Evolutionary conservation across 331 rosid species (phyloP), one percentile per base, ranked within the genome.

Genomic region (Phaseolus coccineus): DNA sequence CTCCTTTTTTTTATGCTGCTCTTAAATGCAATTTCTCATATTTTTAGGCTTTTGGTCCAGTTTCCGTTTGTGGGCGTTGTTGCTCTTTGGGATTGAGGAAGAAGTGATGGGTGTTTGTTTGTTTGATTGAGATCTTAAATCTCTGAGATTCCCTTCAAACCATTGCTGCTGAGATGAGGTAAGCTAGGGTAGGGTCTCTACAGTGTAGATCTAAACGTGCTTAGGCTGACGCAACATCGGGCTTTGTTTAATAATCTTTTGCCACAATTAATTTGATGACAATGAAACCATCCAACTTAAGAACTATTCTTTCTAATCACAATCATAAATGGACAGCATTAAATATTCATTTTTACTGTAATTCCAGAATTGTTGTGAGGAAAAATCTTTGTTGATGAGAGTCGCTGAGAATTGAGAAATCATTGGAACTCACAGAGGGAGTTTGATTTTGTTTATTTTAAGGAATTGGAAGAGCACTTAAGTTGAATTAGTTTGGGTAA

Each of bases 141-240:
- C 52, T 79, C 39, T 76, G 66, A 77, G 83, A 67, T 48, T 80
- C 64, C 82, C 61, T 84, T 83, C 73, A 76, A 81, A 81, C 76
- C 65, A 58, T 58, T 73, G 90, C 84, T 83, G 85, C 61, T 48
- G 88, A 77, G 70, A 7, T 85, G 81, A 78, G 85, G 84, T 74
- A 73, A 78, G 81, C 79, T 81, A 35, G 22, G 22, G 22, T 35
- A 69, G 66, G 58, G 42, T 11, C 42, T 44, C 84, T 68, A 77
- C 66, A 51, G 74, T 77, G 42, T 73, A 87, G 93, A 91, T 91
- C 92, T 83, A 87, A 88, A 77, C 71, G 82, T 42, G 78, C 70
- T 83, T 78, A 57, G 89, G 93, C 91, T 89, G 93, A 89, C 92
- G 86, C 77, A 69, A 68, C 69, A 14, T 59, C 50, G 19, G 51